A percentile compares a stretch with the other conserved stretches of the same genome.
phyloP scores from a whole-genome alignment of 106 monocot genomes.

The Acanthochlamys bracteata region DNA sequence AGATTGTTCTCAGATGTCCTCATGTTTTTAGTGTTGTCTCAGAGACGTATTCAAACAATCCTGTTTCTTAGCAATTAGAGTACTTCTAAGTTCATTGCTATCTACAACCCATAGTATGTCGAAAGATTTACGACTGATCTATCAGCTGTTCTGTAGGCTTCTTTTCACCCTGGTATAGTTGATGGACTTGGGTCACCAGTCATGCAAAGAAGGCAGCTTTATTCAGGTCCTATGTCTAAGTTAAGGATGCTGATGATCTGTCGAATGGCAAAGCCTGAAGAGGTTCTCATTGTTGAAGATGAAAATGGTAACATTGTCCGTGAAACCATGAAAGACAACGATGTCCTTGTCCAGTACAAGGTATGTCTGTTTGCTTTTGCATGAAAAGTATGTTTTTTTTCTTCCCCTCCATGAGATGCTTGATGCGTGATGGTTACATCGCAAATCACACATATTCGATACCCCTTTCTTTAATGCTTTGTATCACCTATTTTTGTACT shows the following conservation, averaged over 20 bases:
- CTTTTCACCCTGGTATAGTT: conserved; percentile 57
- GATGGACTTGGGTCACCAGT: conserved; percentile 72
- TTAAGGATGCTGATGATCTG: conserved; percentile 96
- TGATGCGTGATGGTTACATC: too few species aligned
- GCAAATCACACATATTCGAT: too few species aligned
- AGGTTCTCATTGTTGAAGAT: conserved; percentile 97
- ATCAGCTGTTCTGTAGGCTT: conserved; percentile 8
- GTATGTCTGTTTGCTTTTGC: conserved; percentile 17
- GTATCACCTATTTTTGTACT: too few species aligned
- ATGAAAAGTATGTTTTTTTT: neutral
- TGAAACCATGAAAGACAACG: conserved; percentile 98
- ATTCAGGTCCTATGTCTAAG: conserved; percentile 73
- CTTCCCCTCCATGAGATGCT: neutral
- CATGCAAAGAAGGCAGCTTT: conserved; percentile 75
- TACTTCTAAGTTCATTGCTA: neutral
- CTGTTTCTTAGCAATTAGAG: too few species aligned
- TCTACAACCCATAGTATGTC: too few species aligned
- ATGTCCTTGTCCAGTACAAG: conserved; percentile 99
- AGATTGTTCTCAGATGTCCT: too few species aligned
- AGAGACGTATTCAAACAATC: too few species aligned
- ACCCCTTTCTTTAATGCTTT: too few species aligned
- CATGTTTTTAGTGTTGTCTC: too few species aligned
- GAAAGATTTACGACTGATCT: neutral
- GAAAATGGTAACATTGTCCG: conserved; percentile 99
- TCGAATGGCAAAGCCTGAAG: conserved; percentile 99